These are phyloP conservation scores for Lobosporangium transversale DNA, from an alignment of 192 early-diverging fungal genomes.

Conservation along the genomic window DNA sequence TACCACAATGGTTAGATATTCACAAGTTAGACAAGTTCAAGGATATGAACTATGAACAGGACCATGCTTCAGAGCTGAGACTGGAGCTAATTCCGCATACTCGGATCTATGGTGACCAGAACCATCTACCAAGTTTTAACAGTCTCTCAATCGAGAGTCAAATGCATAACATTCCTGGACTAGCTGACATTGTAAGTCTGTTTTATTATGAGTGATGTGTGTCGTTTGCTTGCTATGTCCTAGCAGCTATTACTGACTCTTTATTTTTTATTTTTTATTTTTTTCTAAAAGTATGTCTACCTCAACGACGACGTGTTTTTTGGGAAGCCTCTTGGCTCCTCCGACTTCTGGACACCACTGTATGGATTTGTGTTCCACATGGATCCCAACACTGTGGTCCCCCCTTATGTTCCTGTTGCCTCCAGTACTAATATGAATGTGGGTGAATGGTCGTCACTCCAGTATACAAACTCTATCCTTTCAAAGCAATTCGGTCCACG, in stretches of 20 bases:
- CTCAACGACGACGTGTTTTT: constrained; percentile 57
- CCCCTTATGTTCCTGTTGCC: background rate
- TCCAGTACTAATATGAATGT: background rate
- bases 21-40: background rate
- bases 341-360: constrained; percentile 54
- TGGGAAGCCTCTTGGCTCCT: constrained; percentile 3
- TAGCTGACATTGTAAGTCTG: constrained; percentile 39
- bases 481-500: constrained; percentile 53
- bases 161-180: constrained; percentile 36
- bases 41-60: too few species aligned
- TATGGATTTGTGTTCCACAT: constrained; percentile 53
- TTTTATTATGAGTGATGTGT: background rate
- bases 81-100: constrained; percentile 31
- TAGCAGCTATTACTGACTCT: background rate
- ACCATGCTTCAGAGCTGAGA: too few species aligned
- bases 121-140: constrained; percentile 51
- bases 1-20: constrained; percentile 30
- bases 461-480: constrained; percentile 50
- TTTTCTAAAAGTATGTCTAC: constrained; percentile 40
- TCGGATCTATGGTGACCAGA: constrained; percentile 28
- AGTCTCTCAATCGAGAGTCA: constrained; percentile 55
- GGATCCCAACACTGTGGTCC: constrained; percentile 5
- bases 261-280: background rate
- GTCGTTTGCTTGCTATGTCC: background rate
- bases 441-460: constrained; percentile 40